Conservation (phyloP, 306 rosid species). For the Rosa rugosa region DNA sequence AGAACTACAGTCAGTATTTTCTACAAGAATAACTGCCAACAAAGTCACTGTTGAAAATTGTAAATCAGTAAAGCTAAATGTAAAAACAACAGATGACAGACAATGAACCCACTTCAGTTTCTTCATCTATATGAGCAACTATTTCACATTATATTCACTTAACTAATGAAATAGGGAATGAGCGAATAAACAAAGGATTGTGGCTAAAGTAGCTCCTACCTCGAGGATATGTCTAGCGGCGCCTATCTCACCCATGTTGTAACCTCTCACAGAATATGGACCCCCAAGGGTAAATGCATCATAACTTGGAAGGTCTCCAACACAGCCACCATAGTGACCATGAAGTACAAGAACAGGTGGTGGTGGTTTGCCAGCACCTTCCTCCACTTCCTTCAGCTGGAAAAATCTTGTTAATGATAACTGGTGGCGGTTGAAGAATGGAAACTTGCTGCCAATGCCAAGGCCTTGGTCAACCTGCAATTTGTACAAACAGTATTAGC, state of each 20-base stretch:
- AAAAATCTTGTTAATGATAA: slow-evolving; percentile 76
- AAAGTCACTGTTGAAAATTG: background rate
- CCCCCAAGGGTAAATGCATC: slow-evolving; percentile 98
- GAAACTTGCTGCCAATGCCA: slow-evolving; percentile 87
- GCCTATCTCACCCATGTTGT: slow-evolving; percentile 96
- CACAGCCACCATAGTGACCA: slow-evolving; percentile 96
- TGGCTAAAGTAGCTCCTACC: slow-evolving; percentile 44
- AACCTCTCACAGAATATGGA: slow-evolving; percentile 97
- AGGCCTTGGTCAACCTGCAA: slow-evolving; percentile 96
- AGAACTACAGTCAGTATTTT: background rate
- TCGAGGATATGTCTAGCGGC: slow-evolving; percentile 92
- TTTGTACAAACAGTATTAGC: slow-evolving; percentile 24
- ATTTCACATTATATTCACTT: background rate
- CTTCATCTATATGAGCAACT: slow-evolving; percentile 3
- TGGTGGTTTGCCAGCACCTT: slow-evolving; percentile 93
- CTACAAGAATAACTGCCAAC: background rate
- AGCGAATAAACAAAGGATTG: background rate
- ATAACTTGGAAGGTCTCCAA: slow-evolving; percentile 96
- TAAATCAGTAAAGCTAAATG: background rate
- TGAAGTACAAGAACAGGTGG: slow-evolving; percentile 97
- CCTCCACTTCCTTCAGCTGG: slow-evolving; percentile 75
- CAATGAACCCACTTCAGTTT: background rate
- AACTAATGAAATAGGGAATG: background rate
- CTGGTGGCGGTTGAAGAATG: slow-evolving; percentile 96
- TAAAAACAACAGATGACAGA: background rate